A percentile compares a stretch with the other conserved stretches of the same genome.
Conservation (phyloP, 176 grass and related monocot genomes). For the Phoenix dactylifera region DNA sequence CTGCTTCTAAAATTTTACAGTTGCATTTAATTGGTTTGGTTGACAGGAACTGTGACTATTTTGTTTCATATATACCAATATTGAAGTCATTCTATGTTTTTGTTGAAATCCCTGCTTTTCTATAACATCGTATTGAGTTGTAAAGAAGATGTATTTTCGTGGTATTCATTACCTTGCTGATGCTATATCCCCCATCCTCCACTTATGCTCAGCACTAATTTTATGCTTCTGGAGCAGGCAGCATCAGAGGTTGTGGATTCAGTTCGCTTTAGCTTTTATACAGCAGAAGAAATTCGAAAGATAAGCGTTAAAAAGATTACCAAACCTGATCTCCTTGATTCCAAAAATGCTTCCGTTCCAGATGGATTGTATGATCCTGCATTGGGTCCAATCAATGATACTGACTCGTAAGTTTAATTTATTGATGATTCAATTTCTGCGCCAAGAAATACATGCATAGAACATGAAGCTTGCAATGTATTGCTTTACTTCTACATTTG, state of each 20-base stretch:
- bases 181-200: no score
- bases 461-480: no score
- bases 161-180: no score
- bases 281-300: slow-evolving; percentile 37
- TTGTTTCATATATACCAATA: no score
- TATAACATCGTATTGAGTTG: neutral
- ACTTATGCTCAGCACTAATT: neutral
- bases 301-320: slow-evolving; percentile 74
- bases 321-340: slow-evolving; percentile 47
- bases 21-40: no score
- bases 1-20: no score
- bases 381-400: slow-evolving; percentile 56
- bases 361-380: slow-evolving; percentile 83
- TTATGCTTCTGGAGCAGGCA: slow-evolving; percentile 31
- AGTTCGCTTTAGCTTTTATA: slow-evolving; percentile 76
- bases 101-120: neutral
- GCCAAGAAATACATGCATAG: no score
- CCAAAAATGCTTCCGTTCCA: slow-evolving; percentile 44
- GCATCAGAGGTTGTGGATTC: slow-evolving; percentile 60
- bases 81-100: neutral
- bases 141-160: no score
- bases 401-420: slow-evolving; percentile 34
- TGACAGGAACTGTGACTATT: no score
- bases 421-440: no score
- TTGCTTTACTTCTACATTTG: no score